These are phyloP conservation scores for Scheffersomyces insectosa DNA, from an alignment of 1,139 yeast species.

Conservation along the genomic window DNA sequence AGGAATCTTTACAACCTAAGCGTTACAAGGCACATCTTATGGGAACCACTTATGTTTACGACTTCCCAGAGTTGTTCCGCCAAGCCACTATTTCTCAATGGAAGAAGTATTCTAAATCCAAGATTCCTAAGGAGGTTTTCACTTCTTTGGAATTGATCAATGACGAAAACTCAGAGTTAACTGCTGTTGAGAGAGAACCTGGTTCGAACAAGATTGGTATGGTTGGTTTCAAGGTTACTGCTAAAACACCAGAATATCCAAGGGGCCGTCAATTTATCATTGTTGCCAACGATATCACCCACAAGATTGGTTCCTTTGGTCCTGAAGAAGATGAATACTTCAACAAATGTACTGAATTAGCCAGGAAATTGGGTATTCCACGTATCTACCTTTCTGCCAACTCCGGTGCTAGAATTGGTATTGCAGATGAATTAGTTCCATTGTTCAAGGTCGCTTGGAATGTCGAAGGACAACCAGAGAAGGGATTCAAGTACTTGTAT, in stretches of 20 bases:
- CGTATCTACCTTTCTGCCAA: constrained; percentile 94
- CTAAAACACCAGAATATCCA: constrained; percentile 96
- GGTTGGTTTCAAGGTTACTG: constrained; percentile 93
- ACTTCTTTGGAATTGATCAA: constrained; percentile 74
- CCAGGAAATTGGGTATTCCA: constrained; percentile 89
- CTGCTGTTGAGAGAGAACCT: constrained; percentile 92
- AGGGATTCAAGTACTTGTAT: constrained; percentile 90
- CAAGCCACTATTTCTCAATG: constrained; percentile 87
- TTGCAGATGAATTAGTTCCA: constrained; percentile 94
- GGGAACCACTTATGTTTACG: constrained; percentile 98
- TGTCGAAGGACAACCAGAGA: constrained; percentile 67
- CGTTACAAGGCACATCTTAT: constrained; percentile 97
- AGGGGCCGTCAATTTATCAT: constrained; percentile 90
- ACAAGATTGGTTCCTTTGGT: constrained; percentile 97
- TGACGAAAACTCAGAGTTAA: constrained; percentile 74
- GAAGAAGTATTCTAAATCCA: constrained; percentile 63
- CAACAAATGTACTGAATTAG: constrained; percentile 88
- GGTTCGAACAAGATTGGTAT: constrained; percentile 95
- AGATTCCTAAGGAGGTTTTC: constrained; percentile 78
- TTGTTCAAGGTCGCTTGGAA: constrained; percentile 92
- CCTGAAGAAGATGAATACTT: constrained; percentile 95
- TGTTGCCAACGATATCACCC: constrained; percentile 96
- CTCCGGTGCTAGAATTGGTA: constrained; percentile 98
- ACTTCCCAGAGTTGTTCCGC: constrained; percentile 97
- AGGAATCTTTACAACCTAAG: constrained; percentile 97